A percentile compares a stretch with the other conserved stretches of the same genome.
phyloP scores from a whole-genome alignment of 1,139 yeast species.

The Scheffersomyces illinoinensis region DNA sequence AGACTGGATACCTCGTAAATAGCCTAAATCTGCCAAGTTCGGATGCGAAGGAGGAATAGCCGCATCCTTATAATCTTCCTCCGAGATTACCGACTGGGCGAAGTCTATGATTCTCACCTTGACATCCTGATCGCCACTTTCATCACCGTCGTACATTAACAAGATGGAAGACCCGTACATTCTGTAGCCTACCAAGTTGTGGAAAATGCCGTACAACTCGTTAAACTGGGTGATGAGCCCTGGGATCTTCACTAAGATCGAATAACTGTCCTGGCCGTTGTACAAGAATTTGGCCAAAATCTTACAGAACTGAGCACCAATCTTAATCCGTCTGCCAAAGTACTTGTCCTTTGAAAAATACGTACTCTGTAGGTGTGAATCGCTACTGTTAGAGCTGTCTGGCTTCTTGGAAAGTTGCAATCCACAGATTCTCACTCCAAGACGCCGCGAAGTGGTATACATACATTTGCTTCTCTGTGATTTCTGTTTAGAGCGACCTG shows the following conservation, averaged over 20 bases:
- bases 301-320: conserved; percentile 77
- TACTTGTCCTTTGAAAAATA: conserved; percentile 83
- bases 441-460: conserved; percentile 72
- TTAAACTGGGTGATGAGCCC: conserved; percentile 58
- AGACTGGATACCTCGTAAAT: conserved; percentile 75
- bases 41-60: conserved; percentile 67
- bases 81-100: conserved; percentile 89
- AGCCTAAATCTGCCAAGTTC: conserved; percentile 73
- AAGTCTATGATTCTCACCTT: conserved; percentile 85
- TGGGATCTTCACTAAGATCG: conserved; percentile 72
- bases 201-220: conserved; percentile 57
- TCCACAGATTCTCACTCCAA: conserved; percentile 95
- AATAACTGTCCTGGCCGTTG: conserved; percentile 61
- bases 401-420: conserved; percentile 53
- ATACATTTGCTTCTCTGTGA: conserved; percentile 85
- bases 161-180: conserved; percentile 89
- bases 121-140: conserved; percentile 24
- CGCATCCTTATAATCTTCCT: conserved; percentile 34
- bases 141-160: conserved; percentile 79
- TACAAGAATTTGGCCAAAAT: conserved; percentile 76
- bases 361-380: conserved; percentile 6
- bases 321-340: conserved; percentile 76
- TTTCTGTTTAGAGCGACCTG: conserved; percentile 64
- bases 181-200: conserved; percentile 71
- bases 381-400: conserved; percentile 11